Evolutionary conservation across 495 filamentous ascomycete species (phyloP), one percentile per base, ranked within the genome.

Genomic region (Bryoglossum gracile): DNA sequence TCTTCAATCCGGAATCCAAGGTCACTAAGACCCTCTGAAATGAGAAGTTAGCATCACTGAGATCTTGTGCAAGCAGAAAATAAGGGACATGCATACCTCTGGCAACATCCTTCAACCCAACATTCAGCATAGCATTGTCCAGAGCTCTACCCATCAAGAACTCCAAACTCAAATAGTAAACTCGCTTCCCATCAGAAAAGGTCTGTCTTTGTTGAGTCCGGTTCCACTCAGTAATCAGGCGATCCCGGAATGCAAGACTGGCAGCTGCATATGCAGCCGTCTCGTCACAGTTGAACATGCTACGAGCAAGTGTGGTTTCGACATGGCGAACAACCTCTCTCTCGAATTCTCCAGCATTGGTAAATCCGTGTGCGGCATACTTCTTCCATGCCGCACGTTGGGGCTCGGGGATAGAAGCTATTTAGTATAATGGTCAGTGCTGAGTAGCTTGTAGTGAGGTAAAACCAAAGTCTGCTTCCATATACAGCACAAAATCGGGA

Each of bases 251-350:
- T 19, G 92, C 94, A 46, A 98, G 74, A 43, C 87, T 83, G 28
- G 87, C 84, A 38, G 91, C 94, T 11, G 87, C 81, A 66, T 98
- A 98, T 10, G 91, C 88, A 37, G 90, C 94, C 62, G 79, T 62
- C 66, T 98, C 94, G 73, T 98, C 92, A 71, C 94, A 97, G 68
- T 98, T 98, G 77, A 87, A 98, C 63, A 98, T 78, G 54, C 89
- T 95, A 13, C 92, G 87, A 53, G 94, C 92, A 47, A 98, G 76
- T 2, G 92, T 95, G 3, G 94, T 97, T 65, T 98, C 94, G 60
- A 98, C 82, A 72, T 98, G 92, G 37, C 83, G 84, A 43, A 98
- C 87, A 36, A 92, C 74, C 59, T 94, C 89, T 59, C 70, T 76
- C 78, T 91, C 65, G 55, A 78, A 77, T 16, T 69, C 73, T 35